Percentiles rank a stretch among this genome's conserved stretches.
Conservation (phyloP, 768 basidiomycete species). For the Asterophora lycoperdoides region DNA sequence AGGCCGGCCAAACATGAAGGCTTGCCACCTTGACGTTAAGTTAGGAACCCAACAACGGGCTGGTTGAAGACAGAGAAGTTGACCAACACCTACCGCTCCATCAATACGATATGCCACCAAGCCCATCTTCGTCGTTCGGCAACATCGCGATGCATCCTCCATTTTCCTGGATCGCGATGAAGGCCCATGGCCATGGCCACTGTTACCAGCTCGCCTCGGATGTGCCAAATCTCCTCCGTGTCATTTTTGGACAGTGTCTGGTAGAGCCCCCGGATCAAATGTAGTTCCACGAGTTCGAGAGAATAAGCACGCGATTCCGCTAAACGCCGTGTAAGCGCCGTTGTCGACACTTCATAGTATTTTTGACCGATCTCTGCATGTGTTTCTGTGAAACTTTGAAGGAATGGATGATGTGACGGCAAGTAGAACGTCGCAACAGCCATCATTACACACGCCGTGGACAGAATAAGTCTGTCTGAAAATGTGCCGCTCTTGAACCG, state of each 20-base stretch:
- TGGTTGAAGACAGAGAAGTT: constrained; percentile 6
- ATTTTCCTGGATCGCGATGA: constrained; percentile 81
- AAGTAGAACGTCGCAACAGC: constrained; percentile 71
- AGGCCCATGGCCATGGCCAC: constrained; percentile 81
- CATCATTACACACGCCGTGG: constrained; percentile 72
- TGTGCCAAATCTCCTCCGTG: constrained; percentile 77
- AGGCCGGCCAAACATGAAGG: constrained; percentile 83
- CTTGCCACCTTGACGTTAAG: constrained; percentile 62
- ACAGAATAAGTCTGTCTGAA: constrained; percentile 64
- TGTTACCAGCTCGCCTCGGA: constrained; percentile 67
- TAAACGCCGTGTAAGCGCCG: constrained; percentile 58
- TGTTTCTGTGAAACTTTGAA: constrained; percentile 46
- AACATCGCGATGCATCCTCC: constrained; percentile 61
- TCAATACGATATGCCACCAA: constrained; percentile 84
- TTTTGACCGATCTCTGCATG: constrained; percentile 59
- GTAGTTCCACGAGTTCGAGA: constrained; percentile 72
- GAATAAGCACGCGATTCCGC: constrained; percentile 57
- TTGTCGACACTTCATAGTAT: constrained; percentile 67
- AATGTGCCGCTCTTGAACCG: constrained; percentile 66
- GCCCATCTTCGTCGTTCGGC: constrained; percentile 83
- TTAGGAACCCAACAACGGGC: constrained; percentile 8
- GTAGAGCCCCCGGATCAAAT: constrained; percentile 68
- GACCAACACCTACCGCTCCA: constrained; percentile 56
- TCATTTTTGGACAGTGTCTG: constrained; percentile 70
- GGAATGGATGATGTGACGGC: constrained; percentile 57